Evolutionary conservation across 257 asterid genomes (phyloP).

Genomic region (Salvia miltiorrhiza): DNA sequence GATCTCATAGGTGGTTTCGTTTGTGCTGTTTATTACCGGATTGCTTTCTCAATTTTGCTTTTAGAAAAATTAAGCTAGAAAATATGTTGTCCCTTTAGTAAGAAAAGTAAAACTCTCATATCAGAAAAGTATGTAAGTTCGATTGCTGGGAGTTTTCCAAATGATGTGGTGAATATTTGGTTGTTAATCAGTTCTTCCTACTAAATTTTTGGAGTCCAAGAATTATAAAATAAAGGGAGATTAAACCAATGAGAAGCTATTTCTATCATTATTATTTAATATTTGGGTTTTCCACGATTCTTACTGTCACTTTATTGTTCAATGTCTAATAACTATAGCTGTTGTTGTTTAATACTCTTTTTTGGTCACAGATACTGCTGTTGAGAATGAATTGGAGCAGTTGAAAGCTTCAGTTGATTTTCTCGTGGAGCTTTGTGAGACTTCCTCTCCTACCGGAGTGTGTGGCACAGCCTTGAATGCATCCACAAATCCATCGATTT

Average conservation of each 20-base stretch:
- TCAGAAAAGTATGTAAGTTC: not conserved
- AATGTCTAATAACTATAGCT: slow-evolving; percentile 8
- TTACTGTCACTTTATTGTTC: slow-evolving; percentile 1
- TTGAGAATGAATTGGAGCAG: slow-evolving; percentile 55
- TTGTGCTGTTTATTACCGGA: not conserved
- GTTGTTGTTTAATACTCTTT: not conserved
- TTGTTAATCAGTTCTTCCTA: no score
- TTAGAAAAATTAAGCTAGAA: slow-evolving; percentile 4
- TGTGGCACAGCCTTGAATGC: slow-evolving; percentile 29
- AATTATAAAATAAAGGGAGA: not conserved
- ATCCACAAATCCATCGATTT: slow-evolving; percentile 7
- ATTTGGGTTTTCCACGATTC: not conserved
- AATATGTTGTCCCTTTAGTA: slow-evolving; percentile 7
- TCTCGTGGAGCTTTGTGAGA: slow-evolving; percentile 86
- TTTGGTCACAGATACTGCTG: slow-evolving; percentile 40
- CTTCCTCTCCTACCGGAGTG: slow-evolving; percentile 46
- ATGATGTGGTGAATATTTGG: no score
- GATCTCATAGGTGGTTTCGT: slow-evolving; percentile 1
- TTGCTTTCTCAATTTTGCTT: slow-evolving; percentile 1
- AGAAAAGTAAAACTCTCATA: not conserved
- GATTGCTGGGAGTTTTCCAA: slow-evolving; percentile 1
- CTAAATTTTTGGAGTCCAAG: no score
- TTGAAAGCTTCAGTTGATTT: slow-evolving; percentile 83
- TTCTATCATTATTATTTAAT: not conserved
- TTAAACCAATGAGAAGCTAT: not conserved